Conservation (phyloP, 495 filamentous ascomycete species). For the Gamarada debralockiae region DNA sequence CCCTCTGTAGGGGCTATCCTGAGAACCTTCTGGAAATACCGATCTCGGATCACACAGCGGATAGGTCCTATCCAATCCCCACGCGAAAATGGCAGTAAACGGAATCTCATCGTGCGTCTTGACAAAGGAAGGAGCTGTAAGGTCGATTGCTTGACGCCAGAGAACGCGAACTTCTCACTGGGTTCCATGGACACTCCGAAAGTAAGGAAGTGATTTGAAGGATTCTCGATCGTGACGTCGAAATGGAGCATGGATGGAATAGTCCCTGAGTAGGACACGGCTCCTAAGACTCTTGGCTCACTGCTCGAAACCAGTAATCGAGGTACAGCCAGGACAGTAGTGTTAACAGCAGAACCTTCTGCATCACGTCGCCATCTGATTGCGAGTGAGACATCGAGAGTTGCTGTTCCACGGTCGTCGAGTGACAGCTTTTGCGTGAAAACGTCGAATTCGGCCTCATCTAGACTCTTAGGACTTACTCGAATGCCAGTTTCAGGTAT, state of each 20-base stretch:
- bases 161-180: slow-evolving; percentile 89
- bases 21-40: slow-evolving; percentile 84
- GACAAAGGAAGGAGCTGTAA: slow-evolving; percentile 78
- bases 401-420: slow-evolving; percentile 71
- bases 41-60: slow-evolving; percentile 72
- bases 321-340: slow-evolving; percentile 64
- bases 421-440: slow-evolving; percentile 67
- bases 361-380: slow-evolving; percentile 68
- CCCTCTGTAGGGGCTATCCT: slow-evolving; percentile 69
- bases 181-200: slow-evolving; percentile 92
- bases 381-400: slow-evolving; percentile 68
- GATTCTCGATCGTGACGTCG: slow-evolving; percentile 81
- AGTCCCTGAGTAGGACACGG: slow-evolving; percentile 42
- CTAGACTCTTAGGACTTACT: slow-evolving; percentile 36
- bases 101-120: slow-evolving; percentile 63
- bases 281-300: slow-evolving; percentile 84
- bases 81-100: slow-evolving; percentile 53
- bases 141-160: slow-evolving; percentile 74
- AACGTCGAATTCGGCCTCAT: slow-evolving; percentile 65
- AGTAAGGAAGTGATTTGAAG: slow-evolving; percentile 87
- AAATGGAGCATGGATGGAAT: slow-evolving; percentile 33
- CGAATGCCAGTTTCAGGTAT: slow-evolving; percentile 19
- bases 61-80: slow-evolving; percentile 69
- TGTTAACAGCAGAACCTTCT: slow-evolving; percentile 39
- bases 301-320: slow-evolving; percentile 73